Conservation (phyloP, 164 flowering plant species). For the Akebia trifoliata region DNA sequence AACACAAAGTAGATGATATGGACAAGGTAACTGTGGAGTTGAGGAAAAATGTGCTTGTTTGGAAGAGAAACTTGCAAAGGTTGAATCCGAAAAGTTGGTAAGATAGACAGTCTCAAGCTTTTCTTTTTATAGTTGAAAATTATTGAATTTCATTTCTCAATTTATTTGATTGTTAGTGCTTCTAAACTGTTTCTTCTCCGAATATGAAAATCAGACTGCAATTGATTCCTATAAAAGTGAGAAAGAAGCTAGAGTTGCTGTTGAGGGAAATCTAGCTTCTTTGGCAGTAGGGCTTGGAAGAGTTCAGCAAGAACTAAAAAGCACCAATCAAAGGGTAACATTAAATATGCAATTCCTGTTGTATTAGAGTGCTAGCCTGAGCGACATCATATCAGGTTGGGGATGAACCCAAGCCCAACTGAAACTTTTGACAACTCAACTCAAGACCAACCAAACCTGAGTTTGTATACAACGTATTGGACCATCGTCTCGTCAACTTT, state of each 20-base stretch:
- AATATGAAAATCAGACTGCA: constrained; percentile 40
- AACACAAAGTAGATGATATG: constrained; percentile 59
- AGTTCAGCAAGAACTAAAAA: constrained; percentile 38
- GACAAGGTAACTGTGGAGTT: constrained; percentile 42
- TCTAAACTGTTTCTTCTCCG: neutral
- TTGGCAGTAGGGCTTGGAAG: constrained; percentile 48
- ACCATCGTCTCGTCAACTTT: too few species aligned
- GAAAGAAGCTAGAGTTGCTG: constrained; percentile 43
- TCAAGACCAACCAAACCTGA: too few species aligned
- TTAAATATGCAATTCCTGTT: neutral
- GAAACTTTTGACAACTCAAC: too few species aligned
- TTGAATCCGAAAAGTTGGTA: constrained; percentile 66
- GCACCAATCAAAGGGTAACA: constrained; percentile 62
- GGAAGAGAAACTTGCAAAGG: constrained; percentile 47
- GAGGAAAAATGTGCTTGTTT: constrained; percentile 33
- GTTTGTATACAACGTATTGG: too few species aligned
- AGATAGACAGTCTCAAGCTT: constrained; percentile 8
- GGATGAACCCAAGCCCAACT: too few species aligned
- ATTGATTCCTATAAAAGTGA: constrained; percentile 42
- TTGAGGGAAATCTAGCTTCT: constrained; percentile 41
- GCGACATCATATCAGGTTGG: too few species aligned
- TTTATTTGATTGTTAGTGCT: neutral
- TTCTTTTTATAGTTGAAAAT: neutral
- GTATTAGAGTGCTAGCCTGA: too few species aligned
- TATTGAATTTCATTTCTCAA: neutral